phyloP scores from a whole-genome alignment of 352 stramenopile species.

The Phytophthora cactorum region DNA sequence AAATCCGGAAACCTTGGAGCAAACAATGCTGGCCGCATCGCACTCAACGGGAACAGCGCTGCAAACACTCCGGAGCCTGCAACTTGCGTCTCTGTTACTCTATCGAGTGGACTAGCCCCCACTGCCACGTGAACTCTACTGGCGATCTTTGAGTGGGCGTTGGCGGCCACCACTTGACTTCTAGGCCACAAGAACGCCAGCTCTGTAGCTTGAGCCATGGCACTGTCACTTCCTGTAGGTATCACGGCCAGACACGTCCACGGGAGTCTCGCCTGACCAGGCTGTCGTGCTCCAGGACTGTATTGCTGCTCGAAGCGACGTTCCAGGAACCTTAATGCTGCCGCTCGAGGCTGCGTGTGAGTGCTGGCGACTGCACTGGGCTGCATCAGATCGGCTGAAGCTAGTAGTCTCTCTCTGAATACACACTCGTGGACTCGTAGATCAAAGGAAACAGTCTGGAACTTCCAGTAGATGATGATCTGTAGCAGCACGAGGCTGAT shows the following conservation, averaged over 20 bases:
- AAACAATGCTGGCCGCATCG: constrained; percentile 48
- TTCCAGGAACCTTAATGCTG: constrained; percentile 55
- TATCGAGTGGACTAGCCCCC: constrained; percentile 29
- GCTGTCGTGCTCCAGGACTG: constrained; percentile 27
- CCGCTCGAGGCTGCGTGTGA: constrained; percentile 25
- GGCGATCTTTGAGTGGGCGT: constrained; percentile 35
- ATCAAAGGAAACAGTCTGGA: constrained; percentile 54
- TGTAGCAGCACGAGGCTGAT: constrained; percentile 56
- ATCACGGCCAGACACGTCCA: constrained; percentile 74
- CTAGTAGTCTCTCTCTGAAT: constrained; percentile 60
- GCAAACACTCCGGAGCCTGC: constrained; percentile 42
- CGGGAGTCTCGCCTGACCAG: constrained; percentile 45
- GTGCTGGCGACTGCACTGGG: constrained; percentile 9
- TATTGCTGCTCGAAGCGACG: constrained; percentile 73
- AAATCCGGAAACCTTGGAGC: constrained; percentile 57
- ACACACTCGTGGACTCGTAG: constrained; percentile 74
- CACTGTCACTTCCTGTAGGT: constrained; percentile 35
- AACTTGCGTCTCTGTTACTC: constrained; percentile 15
- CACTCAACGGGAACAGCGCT: constrained; percentile 38
- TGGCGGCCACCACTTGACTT: constrained; percentile 49
- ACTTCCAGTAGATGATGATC: constrained; percentile 51
- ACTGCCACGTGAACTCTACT: constrained; percentile 57
- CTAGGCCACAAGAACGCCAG: constrained; percentile 63
- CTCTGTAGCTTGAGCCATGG: constrained; percentile 40
- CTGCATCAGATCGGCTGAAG: constrained; percentile 36